Evolutionary conservation across 2,329 filamentous ascomycete genomes (phyloP).

Genomic region (Aspergillus latus): DNA sequence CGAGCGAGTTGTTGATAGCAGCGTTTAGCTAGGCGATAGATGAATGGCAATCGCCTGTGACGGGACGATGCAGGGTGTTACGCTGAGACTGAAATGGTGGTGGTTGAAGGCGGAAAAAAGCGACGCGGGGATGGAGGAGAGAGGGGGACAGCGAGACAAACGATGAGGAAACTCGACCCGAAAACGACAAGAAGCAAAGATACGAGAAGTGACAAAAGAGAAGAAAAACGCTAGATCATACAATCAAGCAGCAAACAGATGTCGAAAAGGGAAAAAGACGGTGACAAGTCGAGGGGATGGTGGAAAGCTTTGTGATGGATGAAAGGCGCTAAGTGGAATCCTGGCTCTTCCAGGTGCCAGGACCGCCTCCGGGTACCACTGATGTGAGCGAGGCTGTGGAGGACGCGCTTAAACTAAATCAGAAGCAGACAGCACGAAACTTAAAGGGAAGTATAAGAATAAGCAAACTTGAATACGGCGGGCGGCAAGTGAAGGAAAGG

Average conservation of each 20-base stretch:
- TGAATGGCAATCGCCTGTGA: conserved; percentile 24
- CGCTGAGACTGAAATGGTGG: conserved; percentile 25
- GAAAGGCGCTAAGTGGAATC: conserved; percentile 20
- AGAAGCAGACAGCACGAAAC: conserved; percentile 1
- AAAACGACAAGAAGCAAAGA: conserved; percentile 13
- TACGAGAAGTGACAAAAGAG: conserved; percentile 17
- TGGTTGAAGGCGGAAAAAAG: conserved; percentile 27
- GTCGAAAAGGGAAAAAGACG: conserved; percentile 15
- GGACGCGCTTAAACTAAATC: neutral
- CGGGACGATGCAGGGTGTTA: conserved; percentile 28
- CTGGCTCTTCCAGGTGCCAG: conserved; percentile 20
- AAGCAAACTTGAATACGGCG: conserved; percentile 3
- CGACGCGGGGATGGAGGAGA: conserved; percentile 26
- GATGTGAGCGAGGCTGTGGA: conserved; percentile 11
- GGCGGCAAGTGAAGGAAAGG: neutral
- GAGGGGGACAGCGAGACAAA: conserved; percentile 24
- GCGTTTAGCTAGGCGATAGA: conserved; percentile 17
- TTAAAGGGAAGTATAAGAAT: conserved; percentile 16
- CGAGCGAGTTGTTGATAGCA: conserved; percentile 22
- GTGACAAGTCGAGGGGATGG: conserved; percentile 17
- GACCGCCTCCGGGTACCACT: conserved; percentile 16
- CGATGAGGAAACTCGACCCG: conserved; percentile 17
- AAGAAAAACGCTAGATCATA: conserved; percentile 21
- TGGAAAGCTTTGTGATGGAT: conserved; percentile 23
- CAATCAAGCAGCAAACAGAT: conserved; percentile 18